Evolutionary conservation across 345 rosid species (phyloP).

Genomic region (Euphorbia peplus): DNA sequence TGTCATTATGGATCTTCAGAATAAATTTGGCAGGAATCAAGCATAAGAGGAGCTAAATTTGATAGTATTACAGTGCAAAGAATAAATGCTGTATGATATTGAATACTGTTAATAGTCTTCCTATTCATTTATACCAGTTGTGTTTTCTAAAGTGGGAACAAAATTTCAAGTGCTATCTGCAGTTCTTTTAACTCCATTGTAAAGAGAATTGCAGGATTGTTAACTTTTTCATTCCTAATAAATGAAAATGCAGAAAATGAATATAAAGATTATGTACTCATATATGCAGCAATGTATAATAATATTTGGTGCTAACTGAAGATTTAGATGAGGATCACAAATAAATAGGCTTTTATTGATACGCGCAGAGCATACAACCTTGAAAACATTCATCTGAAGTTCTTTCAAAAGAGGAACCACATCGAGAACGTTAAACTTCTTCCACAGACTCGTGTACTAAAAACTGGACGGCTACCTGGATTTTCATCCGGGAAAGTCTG

Average conservation of each 20-base stretch:
- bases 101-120: neutral
- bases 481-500: too few relatives aligned
- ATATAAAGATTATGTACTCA: neutral
- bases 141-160: neutral
- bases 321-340: too few relatives aligned
- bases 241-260: neutral
- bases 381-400: neutral
- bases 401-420: neutral
- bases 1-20: neutral
- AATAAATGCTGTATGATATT: neutral
- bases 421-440: too few relatives aligned
- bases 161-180: neutral
- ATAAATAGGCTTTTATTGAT: too few relatives aligned
- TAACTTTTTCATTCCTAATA: too few relatives aligned
- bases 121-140: neutral
- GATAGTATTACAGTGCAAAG: too few relatives aligned
- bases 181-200: neutral
- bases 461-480: too few relatives aligned
- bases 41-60: too few relatives aligned
- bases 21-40: slow-evolving; percentile 8
- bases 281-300: neutral
- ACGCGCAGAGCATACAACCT: too few relatives aligned
- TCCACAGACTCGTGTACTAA: too few relatives aligned
- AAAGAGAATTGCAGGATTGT: neutral
- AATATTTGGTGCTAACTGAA: too few relatives aligned